A percentile compares a stretch with the other conserved stretches of the same genome.
Conservation (phyloP, 2,329 filamentous ascomycete genomes). For the Pseudogymnoascus sp. region DNA sequence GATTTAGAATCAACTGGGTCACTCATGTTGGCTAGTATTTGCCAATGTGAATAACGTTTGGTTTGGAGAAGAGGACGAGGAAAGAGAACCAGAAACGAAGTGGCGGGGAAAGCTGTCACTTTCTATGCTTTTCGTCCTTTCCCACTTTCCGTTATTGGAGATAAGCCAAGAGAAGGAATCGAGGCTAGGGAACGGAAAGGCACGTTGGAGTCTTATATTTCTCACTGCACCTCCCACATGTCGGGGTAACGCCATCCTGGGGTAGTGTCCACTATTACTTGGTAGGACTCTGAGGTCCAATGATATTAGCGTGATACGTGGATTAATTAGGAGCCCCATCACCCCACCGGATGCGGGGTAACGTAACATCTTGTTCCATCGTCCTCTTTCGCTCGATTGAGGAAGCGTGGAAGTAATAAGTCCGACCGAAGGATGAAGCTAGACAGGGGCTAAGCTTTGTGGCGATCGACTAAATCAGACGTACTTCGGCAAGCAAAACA, state of each 20-base stretch:
- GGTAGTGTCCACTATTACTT: neutral
- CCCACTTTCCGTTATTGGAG: neutral
- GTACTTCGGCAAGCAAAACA: neutral
- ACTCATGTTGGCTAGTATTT: conserved; percentile 15
- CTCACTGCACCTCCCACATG: neutral
- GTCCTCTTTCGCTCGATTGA: neutral
- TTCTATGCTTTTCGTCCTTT: neutral
- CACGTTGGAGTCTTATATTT: neutral
- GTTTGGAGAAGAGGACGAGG: neutral
- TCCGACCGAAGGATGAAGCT: neutral
- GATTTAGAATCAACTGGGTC: conserved; percentile 13
- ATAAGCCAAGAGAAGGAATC: neutral
- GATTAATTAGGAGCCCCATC: neutral
- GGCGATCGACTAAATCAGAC: neutral
- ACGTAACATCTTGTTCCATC: neutral
- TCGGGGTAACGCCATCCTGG: neutral
- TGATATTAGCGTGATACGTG: neutral
- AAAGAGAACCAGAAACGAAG: neutral
- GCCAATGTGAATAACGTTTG: conserved; percentile 3
- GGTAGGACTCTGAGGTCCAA: neutral
- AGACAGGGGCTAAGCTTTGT: neutral
- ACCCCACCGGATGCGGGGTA: neutral
- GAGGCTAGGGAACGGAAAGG: neutral
- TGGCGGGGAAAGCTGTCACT: neutral
- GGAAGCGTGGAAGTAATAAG: neutral